These are phyloP conservation scores for Cydonia oblonga DNA, from an alignment of 331 rosid species.

Conservation along the genomic window DNA sequence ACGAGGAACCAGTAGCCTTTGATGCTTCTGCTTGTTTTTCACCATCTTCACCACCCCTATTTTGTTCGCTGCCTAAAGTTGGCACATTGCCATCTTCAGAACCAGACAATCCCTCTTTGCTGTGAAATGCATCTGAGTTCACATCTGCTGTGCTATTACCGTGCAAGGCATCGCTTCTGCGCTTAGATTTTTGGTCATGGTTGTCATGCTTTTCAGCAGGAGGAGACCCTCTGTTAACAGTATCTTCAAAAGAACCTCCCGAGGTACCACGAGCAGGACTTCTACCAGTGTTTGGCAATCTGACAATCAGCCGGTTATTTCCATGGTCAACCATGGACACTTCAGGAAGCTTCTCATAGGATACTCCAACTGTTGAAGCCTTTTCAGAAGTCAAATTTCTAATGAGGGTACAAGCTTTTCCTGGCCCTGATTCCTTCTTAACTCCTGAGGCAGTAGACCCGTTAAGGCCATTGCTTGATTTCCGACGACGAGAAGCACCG, in stretches of 20 bases:
- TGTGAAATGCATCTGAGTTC: slow-evolving; percentile 35
- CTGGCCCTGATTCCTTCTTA: slow-evolving; percentile 41
- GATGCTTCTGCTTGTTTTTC: slow-evolving; percentile 28
- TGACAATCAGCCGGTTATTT: slow-evolving; percentile 51
- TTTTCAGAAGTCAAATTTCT: slow-evolving; percentile 36
- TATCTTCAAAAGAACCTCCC: slow-evolving; percentile 48
- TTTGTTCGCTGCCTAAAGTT: slow-evolving; percentile 32
- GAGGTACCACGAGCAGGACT: slow-evolving; percentile 49
- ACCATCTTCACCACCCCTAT: slow-evolving; percentile 26
- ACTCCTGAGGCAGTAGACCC: slow-evolving; percentile 35
- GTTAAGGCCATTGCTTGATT: slow-evolving; percentile 46
- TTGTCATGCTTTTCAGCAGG: slow-evolving; percentile 49
- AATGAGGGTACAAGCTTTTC: slow-evolving; percentile 32
- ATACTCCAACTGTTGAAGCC: slow-evolving; percentile 24
- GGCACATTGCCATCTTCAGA: slow-evolving; percentile 46
- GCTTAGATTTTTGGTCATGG: slow-evolving; percentile 33
- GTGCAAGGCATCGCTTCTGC: slow-evolving; percentile 24
- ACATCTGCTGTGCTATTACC: slow-evolving; percentile 30
- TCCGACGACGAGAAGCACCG: slow-evolving; percentile 53
- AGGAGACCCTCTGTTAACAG: slow-evolving; percentile 44
- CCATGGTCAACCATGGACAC: slow-evolving; percentile 38
- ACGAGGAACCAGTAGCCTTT: slow-evolving; percentile 34
- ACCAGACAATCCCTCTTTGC: slow-evolving; percentile 40
- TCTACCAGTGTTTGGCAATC: slow-evolving; percentile 51
- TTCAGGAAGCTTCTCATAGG: slow-evolving; percentile 38